Evolutionary conservation across 2,329 filamentous ascomycete species (phyloP), one percentile per base, ranked within the genome.

Genomic region (Dothidotthia symphoricarpi): DNA sequence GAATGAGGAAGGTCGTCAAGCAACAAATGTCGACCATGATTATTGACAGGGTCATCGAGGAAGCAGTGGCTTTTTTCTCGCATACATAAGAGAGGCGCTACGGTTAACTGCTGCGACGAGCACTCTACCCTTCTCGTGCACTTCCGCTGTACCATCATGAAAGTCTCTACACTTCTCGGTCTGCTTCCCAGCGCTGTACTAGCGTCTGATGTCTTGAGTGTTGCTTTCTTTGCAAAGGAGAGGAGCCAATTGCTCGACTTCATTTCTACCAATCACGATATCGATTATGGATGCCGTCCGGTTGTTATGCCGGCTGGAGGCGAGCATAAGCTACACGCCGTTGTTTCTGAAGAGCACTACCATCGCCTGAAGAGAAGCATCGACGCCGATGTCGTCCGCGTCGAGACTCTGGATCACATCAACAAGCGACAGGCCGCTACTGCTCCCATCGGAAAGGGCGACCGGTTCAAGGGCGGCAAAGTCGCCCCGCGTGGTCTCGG

Each of bases 391-490:
- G 31, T 48, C 9, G 51, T 56, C 9, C 54, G 51, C 25, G 41
- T 60, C 16, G 49, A 57, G 19, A 47, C 47, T n/a, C 34, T 58
- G 14, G 45, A 57, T 26, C 50, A 55, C 28, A 31, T 57, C 30
- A 52, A 56, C 41, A 60, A 61, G 45, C 47, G 59, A 19, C 56
- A 59, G 14, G 47, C 43, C 14, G 47, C 48, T 10, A 54, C 52
- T 12, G 61, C 60, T 6, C 59, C 61, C 5, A 65, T 65, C 35
- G 61, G 59, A 7, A 59, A 51, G 22, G 61, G 75, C 57, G 50
- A 69, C 52, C 13, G 74, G 60, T 47, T 74, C 60, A 53, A 66
- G 16, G 63, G 65, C 31, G 73, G 73, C 33, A 63, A 62, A n/a
- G 40, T 67, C 9, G 65, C 66, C 19, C 70, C 70, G 31, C 60